phyloP scores from a whole-genome alignment of 305 asterid species.

The Solanum hybrid region DNA sequence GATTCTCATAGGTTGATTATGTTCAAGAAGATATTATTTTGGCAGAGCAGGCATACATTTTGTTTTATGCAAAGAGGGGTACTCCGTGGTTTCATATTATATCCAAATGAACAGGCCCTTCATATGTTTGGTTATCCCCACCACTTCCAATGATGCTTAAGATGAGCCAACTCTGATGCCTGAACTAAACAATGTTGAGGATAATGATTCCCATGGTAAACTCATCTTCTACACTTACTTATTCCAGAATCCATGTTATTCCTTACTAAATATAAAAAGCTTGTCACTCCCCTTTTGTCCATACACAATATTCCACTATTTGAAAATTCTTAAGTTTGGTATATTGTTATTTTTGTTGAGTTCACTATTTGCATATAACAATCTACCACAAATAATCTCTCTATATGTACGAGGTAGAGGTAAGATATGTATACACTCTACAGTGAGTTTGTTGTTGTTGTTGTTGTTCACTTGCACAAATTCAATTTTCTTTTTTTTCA shows the following conservation, averaged over 20 bases:
- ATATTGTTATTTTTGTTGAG: not conserved
- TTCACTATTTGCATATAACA: not conserved
- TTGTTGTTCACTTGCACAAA: not conserved
- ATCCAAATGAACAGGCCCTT: conserved; percentile 29
- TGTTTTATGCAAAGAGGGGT: conserved; percentile 62
- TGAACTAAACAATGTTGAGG: not conserved
- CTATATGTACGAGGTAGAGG: not conserved
- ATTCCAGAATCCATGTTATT: too few relatives aligned
- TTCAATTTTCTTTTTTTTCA: too few relatives aligned
- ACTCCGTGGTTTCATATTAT: conserved; percentile 59
- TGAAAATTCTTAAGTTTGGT: too few relatives aligned
- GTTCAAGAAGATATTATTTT: conserved; percentile 52
- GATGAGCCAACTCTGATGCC: not conserved
- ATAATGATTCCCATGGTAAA: not conserved
- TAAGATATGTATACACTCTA: too few relatives aligned
- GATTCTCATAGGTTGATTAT: conserved; percentile 30
- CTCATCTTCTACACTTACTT: not conserved
- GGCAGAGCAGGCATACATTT: conserved; percentile 64
- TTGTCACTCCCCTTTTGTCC: not conserved
- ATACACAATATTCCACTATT: not conserved
- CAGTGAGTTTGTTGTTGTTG: too few relatives aligned
- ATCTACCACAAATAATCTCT: not conserved
- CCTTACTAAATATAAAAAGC: too few relatives aligned
- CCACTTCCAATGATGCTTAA: conserved; percentile 11
- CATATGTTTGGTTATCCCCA: conserved; percentile 14